Percentiles rank a stretch among this genome's conserved stretches.
phyloP scores from a whole-genome alignment of 768 basidiomycete species.

The Paxillus rubicundulus region DNA sequence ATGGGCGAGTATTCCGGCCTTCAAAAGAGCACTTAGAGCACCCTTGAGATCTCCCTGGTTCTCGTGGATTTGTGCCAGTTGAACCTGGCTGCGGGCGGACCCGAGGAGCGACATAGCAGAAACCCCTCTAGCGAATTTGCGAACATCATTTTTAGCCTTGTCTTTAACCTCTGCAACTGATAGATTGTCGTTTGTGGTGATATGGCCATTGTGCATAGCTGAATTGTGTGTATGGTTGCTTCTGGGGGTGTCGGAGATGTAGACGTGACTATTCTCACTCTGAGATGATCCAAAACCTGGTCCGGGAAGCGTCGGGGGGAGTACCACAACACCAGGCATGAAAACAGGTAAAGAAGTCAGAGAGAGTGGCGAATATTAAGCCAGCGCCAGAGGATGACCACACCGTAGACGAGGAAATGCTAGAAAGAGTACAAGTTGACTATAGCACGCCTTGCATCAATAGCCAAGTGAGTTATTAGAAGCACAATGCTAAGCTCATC shows the following conservation, averaged over 20 bases:
- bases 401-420: constrained; percentile 4
- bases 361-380: neutral
- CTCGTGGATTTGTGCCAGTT: constrained; percentile 51
- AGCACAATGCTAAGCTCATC: neutral
- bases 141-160: constrained; percentile 45
- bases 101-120: constrained; percentile 61
- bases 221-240: constrained; percentile 11
- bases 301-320: constrained; percentile 37
- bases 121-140: constrained; percentile 53
- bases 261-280: constrained; percentile 17
- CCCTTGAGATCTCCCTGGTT: constrained; percentile 56
- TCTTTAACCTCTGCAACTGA: constrained; percentile 49
- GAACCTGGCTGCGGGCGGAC: constrained; percentile 57
- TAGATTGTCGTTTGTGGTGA: constrained; percentile 24
- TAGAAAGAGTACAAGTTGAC: constrained; percentile 2
- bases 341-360: constrained; percentile 3
- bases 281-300: constrained; percentile 30
- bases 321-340: constrained; percentile 44
- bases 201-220: constrained; percentile 42
- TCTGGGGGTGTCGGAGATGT: constrained; percentile 15
- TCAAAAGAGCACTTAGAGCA: constrained; percentile 59
- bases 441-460: neutral
- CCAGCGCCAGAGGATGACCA: constrained; percentile 8
- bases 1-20: constrained; percentile 56
- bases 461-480: neutral